Percentiles rank a stretch among this genome's conserved stretches.
Conservation (phyloP, 2,329 filamentous ascomycete species). For the Colletotrichum eleusines region DNA sequence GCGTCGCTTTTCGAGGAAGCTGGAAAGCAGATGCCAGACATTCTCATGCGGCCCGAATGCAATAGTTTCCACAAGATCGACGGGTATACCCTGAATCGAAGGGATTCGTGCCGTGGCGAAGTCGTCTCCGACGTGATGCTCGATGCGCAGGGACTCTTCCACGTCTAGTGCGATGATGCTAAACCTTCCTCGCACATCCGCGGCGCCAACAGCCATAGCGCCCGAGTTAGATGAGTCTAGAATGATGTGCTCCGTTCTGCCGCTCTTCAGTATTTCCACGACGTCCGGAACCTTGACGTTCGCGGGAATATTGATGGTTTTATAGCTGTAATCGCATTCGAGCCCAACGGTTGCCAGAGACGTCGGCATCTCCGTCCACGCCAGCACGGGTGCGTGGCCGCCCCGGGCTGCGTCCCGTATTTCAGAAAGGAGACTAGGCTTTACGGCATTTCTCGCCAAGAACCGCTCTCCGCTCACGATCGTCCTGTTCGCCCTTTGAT, state of each 20-base stretch:
- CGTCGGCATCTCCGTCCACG: constrained; percentile 28
- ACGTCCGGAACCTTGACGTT: constrained; percentile 66
- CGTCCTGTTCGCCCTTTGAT: constrained; percentile 50
- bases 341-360: constrained; percentile 48
- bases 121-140: constrained; percentile 66
- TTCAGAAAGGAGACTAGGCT: constrained; percentile 51
- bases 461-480: constrained; percentile 40
- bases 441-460: constrained; percentile 50
- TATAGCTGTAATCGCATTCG: constrained; percentile 54
- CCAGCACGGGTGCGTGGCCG: constrained; percentile 16
- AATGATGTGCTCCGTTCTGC: constrained; percentile 62
- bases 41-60: constrained; percentile 47
- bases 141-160: constrained; percentile 66
- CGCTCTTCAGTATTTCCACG: constrained; percentile 61
- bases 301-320: constrained; percentile 57
- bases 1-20: constrained; percentile 54
- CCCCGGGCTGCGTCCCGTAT: constrained; percentile 8
- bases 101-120: constrained; percentile 51
- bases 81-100: constrained; percentile 22
- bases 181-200: constrained; percentile 69
- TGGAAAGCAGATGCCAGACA: constrained; percentile 65
- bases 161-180: constrained; percentile 81
- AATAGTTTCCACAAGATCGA: constrained; percentile 47
- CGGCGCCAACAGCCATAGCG: constrained; percentile 54
- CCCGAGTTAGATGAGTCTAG: constrained; percentile 70